Evolutionary conservation across 768 basidiomycete species (phyloP), one percentile per base, ranked within the genome.

Genomic region (Podaxis pistillaris): DNA sequence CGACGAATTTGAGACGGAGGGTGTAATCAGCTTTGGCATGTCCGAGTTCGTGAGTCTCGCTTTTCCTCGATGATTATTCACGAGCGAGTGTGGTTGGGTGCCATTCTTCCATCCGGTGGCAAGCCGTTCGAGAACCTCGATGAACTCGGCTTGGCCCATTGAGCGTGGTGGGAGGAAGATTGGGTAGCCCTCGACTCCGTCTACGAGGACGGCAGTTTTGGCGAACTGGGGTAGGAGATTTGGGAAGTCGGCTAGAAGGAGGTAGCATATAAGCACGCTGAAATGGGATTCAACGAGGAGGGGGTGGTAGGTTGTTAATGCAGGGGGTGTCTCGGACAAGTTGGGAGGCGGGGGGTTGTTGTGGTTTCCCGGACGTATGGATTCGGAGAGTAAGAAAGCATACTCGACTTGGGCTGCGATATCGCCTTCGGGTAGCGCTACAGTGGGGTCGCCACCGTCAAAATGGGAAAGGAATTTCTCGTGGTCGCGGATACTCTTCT

Each of bases 241-340:
- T 1, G 79, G 68, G 67, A 94, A 87, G 65, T 94, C 90, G 4
- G 87, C 93, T 17, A 94, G 83, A 81, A 96, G 84, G 62, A 95
- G 78, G 46, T 85, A 79, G 66, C 87, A 86, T 64, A 94, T 79
- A 37, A 96, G 80, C 58, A 93, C 79, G 66, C 86, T 89, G 76
- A 89, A 96, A 70, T 91, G 88, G 3, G 92, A 88, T 71, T 96
- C 94, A 62, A 94, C 89, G 55, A 95, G 84, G 58, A 96, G 82
- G 13, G 94, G 94, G 67, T 96, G 94, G 69, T 95, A 96, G 0
- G 94, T 93, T 56, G 94, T 92, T 76, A 91, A 90, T 69, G 84
- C 81, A n/a, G 84, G 73, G 0, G 87, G 85, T 2, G 78, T 67
- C 44, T 85, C 79, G 13, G 82, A 69, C 17, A 56, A 22, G 52